A percentile compares a stretch with the other conserved stretches of the same genome.
Evolutionary conservation across 352 stramenopile species (phyloP).

Genomic region (Phytophthora pseudosyringae): DNA sequence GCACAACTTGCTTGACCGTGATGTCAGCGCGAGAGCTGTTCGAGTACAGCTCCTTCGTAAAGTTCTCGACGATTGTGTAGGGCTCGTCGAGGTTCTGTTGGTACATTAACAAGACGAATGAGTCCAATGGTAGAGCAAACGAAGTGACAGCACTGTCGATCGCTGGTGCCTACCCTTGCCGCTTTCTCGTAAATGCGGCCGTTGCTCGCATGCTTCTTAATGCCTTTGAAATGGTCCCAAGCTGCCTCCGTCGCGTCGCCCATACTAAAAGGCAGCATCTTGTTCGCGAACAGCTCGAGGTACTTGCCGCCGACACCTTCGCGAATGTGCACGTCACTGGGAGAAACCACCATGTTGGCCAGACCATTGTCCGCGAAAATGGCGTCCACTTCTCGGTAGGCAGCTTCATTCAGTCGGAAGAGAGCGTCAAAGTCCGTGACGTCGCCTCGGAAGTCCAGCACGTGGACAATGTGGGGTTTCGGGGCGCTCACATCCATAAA

Average conservation of each 20-base stretch:
- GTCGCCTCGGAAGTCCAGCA: constrained; percentile 26
- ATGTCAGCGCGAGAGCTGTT: constrained; percentile 57
- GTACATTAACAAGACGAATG: neutral
- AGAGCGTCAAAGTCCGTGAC: constrained; percentile 34
- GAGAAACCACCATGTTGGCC: constrained; percentile 38
- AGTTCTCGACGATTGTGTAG: constrained; percentile 63
- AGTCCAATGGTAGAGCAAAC: neutral
- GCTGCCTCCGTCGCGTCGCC: constrained; percentile 18
- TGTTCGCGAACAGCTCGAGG: constrained; percentile 49
- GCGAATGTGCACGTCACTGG: constrained; percentile 39
- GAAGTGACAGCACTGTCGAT: neutral
- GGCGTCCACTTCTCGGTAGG: constrained; percentile 36
- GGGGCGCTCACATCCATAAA: constrained; percentile 25
- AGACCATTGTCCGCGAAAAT: constrained; percentile 43
- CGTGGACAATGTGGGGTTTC: constrained; percentile 24
- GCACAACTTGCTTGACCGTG: constrained; percentile 58
- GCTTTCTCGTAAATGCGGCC: constrained; percentile 40
- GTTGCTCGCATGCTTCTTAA: constrained; percentile 36
- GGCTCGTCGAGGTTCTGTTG: constrained; percentile 42
- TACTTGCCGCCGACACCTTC: constrained; percentile 46
- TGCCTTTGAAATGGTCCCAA: constrained; percentile 39
- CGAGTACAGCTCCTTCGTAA: constrained; percentile 58
- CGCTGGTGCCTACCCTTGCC: constrained; percentile 17
- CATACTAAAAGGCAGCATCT: constrained; percentile 39
- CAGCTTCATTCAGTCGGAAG: constrained; percentile 37